Conservation (phyloP, 352 stramenopile genomes). For the Phytophthora palmivora region DNA sequence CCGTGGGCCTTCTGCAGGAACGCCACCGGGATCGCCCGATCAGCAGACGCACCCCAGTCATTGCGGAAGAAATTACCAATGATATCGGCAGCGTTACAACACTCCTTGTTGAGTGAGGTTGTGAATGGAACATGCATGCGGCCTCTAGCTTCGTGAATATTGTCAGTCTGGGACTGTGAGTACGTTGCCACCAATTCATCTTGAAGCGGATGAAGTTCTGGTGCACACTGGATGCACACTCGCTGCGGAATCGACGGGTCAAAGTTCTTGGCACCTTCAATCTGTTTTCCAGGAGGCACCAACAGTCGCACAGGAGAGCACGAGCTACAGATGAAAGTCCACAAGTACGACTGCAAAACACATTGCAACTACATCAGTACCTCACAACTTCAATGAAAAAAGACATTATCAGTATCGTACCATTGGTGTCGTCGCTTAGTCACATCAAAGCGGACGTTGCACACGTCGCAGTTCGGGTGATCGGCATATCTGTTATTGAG, state of each 20-base stretch:
- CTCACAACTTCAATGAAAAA: not conserved
- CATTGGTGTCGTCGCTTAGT: constrained; percentile 68
- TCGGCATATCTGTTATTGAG: constrained; percentile 75
- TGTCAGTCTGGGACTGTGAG: constrained; percentile 46
- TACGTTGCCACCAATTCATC: constrained; percentile 55
- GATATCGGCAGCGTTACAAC: constrained; percentile 63
- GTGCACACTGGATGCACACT: constrained; percentile 64
- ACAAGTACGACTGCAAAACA: constrained; percentile 39
- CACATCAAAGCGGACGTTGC: constrained; percentile 63
- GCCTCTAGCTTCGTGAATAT: constrained; percentile 44
- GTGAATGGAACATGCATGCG: constrained; percentile 55
- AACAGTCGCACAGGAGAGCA: constrained; percentile 60
- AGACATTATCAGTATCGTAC: constrained; percentile 23
- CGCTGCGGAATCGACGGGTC: constrained; percentile 57
- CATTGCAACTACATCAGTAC: no score
- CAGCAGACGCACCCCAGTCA: constrained; percentile 54
- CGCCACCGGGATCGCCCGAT: constrained; percentile 53
- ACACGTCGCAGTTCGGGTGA: constrained; percentile 69
- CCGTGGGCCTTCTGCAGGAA: constrained; percentile 65
- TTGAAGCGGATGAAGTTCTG: constrained; percentile 54
- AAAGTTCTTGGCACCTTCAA: constrained; percentile 58
- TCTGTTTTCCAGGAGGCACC: constrained; percentile 49
- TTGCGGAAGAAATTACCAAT: constrained; percentile 72
- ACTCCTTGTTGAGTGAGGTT: constrained; percentile 59
- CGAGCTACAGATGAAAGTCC: constrained; percentile 58